Percentiles rank a stretch among this genome's conserved stretches.
Conservation (phyloP, 345 rosid genomes). For the Pistacia integerrima region DNA sequence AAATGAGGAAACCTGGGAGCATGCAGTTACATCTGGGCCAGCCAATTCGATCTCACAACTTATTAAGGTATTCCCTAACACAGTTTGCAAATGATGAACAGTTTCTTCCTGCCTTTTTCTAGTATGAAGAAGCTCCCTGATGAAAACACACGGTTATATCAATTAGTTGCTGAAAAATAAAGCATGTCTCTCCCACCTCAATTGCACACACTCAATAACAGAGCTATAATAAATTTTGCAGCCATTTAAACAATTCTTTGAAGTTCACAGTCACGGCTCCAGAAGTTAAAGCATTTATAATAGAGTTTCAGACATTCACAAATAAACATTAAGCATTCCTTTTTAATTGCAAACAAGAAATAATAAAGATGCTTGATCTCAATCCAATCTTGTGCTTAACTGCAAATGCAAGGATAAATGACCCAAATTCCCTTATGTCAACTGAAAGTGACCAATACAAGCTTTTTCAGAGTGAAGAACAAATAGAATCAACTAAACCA, state of each 20-base stretch:
- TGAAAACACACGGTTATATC: neutral
- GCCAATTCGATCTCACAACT: conserved; percentile 68
- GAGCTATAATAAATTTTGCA: neutral
- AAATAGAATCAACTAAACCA: neutral
- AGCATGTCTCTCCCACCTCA: neutral
- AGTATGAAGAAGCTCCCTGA: conserved; percentile 58
- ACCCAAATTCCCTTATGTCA: neutral
- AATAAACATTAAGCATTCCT: no score
- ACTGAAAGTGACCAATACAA: neutral
- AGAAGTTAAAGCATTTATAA: neutral
- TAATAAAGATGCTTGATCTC: no score
- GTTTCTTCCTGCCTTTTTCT: conserved; percentile 52
- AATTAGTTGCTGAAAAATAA: neutral
- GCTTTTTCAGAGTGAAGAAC: neutral
- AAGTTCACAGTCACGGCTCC: neutral
- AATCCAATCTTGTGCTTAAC: neutral
- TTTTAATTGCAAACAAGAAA: no score
- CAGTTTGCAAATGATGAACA: conserved; percentile 34
- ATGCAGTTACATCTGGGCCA: conserved; percentile 53
- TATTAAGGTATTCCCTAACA: conserved; percentile 49
- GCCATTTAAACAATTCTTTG: neutral
- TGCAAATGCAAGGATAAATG: neutral
- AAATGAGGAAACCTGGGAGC: conserved; percentile 59
- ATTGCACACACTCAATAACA: neutral
- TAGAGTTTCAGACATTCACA: neutral